phyloP scores from a whole-genome alignment of 2,329 filamentous ascomycete genomes.

The Corniculantispora saksenae region DNA sequence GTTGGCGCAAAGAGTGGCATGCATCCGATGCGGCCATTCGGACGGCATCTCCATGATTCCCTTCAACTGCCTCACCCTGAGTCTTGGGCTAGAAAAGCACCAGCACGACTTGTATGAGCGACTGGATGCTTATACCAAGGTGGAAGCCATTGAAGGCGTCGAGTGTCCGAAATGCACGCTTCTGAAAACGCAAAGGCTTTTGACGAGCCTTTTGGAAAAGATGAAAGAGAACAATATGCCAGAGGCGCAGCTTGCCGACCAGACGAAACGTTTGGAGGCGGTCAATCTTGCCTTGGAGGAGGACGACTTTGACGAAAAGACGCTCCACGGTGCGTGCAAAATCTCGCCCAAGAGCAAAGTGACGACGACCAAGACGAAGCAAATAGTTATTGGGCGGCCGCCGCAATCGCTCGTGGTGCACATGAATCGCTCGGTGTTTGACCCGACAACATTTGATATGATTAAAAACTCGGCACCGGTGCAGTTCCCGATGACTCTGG shows the following conservation, averaged over 20 bases:
- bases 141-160: slow-evolving; percentile 86
- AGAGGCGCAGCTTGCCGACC: slow-evolving; percentile 53
- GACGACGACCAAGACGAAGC: slow-evolving; percentile 82
- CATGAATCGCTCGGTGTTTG: slow-evolving; percentile 88
- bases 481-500: slow-evolving; percentile 70
- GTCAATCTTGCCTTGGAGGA: slow-evolving; percentile 73
- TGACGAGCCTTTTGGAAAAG: slow-evolving; percentile 49
- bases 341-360: slow-evolving; percentile 68
- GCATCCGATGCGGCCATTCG: slow-evolving; percentile 79
- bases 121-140: slow-evolving; percentile 78
- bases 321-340: slow-evolving; percentile 63
- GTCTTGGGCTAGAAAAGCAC: slow-evolving; percentile 63
- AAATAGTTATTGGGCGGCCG: slow-evolving; percentile 80
- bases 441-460: slow-evolving; percentile 76
- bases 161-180: slow-evolving; percentile 92
- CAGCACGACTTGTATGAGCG: slow-evolving; percentile 75
- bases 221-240: slow-evolving; percentile 37
- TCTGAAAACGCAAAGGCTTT: slow-evolving; percentile 52
- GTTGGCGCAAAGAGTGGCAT: slow-evolving; percentile 84
- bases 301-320: slow-evolving; percentile 76
- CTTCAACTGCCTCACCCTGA: slow-evolving; percentile 91
- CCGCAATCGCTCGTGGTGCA: slow-evolving; percentile 83
- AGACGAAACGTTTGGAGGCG: slow-evolving; percentile 58
- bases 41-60: slow-evolving; percentile 88
- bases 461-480: slow-evolving; percentile 84